Percentiles rank a stretch among this genome's conserved stretches.
Evolutionary conservation across 1,139 yeast genomes (phyloP).

Genomic region (Spathaspora sp.): DNA sequence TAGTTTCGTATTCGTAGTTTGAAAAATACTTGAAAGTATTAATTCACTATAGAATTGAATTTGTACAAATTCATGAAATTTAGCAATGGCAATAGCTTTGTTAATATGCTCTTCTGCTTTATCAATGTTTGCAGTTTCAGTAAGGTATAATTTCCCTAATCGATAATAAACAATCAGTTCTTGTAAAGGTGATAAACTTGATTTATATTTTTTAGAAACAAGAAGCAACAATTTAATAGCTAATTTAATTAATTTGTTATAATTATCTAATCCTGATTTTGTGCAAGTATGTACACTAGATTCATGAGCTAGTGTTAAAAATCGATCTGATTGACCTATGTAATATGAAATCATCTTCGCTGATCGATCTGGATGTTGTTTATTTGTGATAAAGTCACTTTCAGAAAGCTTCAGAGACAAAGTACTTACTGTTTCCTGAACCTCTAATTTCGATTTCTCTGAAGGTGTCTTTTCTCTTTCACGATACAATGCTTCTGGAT

Average conservation of each 20-base stretch:
- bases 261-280: conserved; percentile 22
- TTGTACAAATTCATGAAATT: conserved; percentile 30
- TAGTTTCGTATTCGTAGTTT: conserved; percentile 21
- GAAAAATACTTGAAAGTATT: conserved; percentile 34
- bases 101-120: conserved; percentile 42
- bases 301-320: conserved; percentile 26
- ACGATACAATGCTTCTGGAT: conserved; percentile 4
- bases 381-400: not conserved
- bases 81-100: conserved; percentile 36
- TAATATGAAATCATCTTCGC: not conserved
- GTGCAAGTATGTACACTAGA: conserved; percentile 15
- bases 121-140: conserved; percentile 40
- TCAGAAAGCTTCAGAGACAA: not conserved
- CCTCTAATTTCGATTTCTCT: not conserved
- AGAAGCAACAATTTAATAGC: conserved; percentile 39
- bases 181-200: conserved; percentile 25
- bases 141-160: conserved; percentile 34
- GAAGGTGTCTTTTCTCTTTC: not conserved
- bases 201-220: conserved; percentile 26
- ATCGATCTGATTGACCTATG: conserved; percentile 19
- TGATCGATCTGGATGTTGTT: not conserved
- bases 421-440: too few species aligned
- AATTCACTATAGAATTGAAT: conserved; percentile 31
- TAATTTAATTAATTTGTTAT: conserved; percentile 36
- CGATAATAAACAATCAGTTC: conserved; percentile 34